Evolutionary conservation across 495 filamentous ascomycete species (phyloP).

Genomic region (Parmelia sp.): DNA sequence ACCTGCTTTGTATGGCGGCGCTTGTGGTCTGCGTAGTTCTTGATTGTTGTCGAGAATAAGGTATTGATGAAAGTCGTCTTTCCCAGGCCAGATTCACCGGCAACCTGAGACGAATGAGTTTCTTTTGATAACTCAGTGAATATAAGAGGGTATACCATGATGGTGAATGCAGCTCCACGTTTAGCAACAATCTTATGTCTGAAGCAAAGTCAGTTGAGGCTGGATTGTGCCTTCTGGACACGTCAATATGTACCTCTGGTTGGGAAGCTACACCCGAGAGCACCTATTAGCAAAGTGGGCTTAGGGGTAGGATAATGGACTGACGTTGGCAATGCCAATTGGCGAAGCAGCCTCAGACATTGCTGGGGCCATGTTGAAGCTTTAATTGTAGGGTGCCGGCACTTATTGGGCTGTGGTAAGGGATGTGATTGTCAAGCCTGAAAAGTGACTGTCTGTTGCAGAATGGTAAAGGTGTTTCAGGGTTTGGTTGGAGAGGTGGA

Average conservation of each 20-base stretch:
- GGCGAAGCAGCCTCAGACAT: slow-evolving; percentile 80
- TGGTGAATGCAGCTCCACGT: slow-evolving; percentile 96
- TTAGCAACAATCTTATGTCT: slow-evolving; percentile 99
- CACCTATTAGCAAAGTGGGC: slow-evolving; percentile 3
- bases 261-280: slow-evolving; percentile 57
- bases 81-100: slow-evolving; percentile 95
- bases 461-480: not conserved
- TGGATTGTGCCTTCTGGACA: slow-evolving; percentile 14
- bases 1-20: slow-evolving; percentile 97
- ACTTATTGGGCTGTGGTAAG: not conserved
- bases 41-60: slow-evolving; percentile 98
- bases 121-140: not conserved
- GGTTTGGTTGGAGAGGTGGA: not conserved
- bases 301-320: slow-evolving; percentile 30
- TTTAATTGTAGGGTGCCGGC: not conserved
- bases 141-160: slow-evolving; percentile 65
- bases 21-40: slow-evolving; percentile 99
- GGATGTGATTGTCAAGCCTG: not conserved
- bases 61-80: slow-evolving; percentile 99
- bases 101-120: slow-evolving; percentile 53
- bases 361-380: slow-evolving; percentile 60
- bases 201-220: slow-evolving; percentile 15
- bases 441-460: not conserved
- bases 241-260: slow-evolving; percentile 58
- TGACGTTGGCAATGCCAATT: slow-evolving; percentile 98